Conservation (phyloP, 140 eudicot genomes). For the Flaveria floridana region DNA sequence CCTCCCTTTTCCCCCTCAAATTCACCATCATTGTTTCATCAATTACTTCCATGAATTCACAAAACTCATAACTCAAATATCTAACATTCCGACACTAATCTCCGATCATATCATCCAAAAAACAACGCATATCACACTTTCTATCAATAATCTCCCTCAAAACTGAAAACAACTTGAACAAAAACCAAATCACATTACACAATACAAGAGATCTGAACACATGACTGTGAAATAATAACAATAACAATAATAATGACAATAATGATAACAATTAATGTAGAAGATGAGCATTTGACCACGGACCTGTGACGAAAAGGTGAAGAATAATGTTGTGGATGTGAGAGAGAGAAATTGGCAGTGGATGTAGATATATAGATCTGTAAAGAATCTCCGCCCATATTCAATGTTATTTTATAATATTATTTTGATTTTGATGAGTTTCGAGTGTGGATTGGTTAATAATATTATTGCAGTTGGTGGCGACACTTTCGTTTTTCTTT, state of each 20-base stretch:
- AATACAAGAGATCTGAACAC: constrained; percentile 1
- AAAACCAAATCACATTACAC: not conserved
- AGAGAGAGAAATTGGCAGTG: not conserved
- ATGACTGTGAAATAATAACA: constrained; percentile 2
- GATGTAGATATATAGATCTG: constrained; percentile 31
- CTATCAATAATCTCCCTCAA: constrained; percentile 13
- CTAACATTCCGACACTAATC: not conserved
- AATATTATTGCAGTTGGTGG: constrained; percentile 36
- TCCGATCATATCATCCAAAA: constrained; percentile 18
- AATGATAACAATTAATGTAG: not conserved
- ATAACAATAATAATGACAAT: not conserved
- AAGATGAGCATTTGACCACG: constrained; percentile 14
- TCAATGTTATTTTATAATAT: not conserved
- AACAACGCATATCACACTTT: constrained; percentile 9
- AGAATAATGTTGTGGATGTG: constrained; percentile 30
- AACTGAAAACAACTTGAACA: not conserved
- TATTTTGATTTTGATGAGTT: not conserved
- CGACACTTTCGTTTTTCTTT: constrained; percentile 30
- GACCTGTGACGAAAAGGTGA: constrained; percentile 32
- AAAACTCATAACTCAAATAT: not conserved
- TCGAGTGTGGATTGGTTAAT: constrained; percentile 23
- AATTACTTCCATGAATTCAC: not conserved
- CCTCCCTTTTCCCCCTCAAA: not conserved
- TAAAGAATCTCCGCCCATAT: constrained; percentile 38
- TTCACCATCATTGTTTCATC: not conserved